Percentiles rank a stretch among this genome's conserved stretches.
Evolutionary conservation across 1,284 basidiomycete genomes (phyloP).

Genomic region (Baeospora myosura): DNA sequence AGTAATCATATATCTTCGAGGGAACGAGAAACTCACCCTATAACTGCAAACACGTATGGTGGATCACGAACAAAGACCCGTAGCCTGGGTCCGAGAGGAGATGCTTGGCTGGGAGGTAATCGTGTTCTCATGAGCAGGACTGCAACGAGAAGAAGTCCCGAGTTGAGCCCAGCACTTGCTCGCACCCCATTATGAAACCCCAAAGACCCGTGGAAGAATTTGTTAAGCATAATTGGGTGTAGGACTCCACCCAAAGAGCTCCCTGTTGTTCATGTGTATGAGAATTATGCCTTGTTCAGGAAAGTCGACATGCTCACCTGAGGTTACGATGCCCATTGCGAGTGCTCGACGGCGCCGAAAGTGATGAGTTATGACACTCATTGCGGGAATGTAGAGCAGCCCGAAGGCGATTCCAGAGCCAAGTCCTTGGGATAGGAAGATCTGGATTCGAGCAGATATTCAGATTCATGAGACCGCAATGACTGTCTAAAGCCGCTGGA

Average conservation of each 20-base stretch:
- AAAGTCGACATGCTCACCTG: constrained; percentile 11
- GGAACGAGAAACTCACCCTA: constrained; percentile 6
- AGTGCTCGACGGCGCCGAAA: constrained; percentile 25
- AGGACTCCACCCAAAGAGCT: constrained; percentile 26
- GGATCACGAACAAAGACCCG: constrained; percentile 6
- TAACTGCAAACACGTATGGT: constrained; percentile 8
- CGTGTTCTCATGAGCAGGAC: constrained; percentile 19
- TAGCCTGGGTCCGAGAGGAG: not conserved
- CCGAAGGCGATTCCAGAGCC: constrained; percentile 28
- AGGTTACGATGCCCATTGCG: constrained; percentile 30
- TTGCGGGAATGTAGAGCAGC: constrained; percentile 25
- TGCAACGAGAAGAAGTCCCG: constrained; percentile 15
- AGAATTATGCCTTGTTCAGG: not conserved
- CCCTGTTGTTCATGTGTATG: constrained; percentile 5
- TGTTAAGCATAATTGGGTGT: constrained; percentile 33
- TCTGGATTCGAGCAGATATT: constrained; percentile 3
- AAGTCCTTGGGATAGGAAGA: constrained; percentile 26
- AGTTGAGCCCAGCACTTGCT: constrained; percentile 13
- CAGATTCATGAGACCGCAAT: not conserved
- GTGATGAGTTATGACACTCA: constrained; percentile 28
- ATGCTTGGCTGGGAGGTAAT: constrained; percentile 6
- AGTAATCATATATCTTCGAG: not conserved
- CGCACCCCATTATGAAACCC: constrained; percentile 28
- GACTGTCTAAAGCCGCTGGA: not conserved
- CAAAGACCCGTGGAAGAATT: constrained; percentile 21